Evolutionary conservation across 768 basidiomycete genomes (phyloP), one percentile per base, ranked within the genome.

Genomic region (Auricularia heimuer): DNA sequence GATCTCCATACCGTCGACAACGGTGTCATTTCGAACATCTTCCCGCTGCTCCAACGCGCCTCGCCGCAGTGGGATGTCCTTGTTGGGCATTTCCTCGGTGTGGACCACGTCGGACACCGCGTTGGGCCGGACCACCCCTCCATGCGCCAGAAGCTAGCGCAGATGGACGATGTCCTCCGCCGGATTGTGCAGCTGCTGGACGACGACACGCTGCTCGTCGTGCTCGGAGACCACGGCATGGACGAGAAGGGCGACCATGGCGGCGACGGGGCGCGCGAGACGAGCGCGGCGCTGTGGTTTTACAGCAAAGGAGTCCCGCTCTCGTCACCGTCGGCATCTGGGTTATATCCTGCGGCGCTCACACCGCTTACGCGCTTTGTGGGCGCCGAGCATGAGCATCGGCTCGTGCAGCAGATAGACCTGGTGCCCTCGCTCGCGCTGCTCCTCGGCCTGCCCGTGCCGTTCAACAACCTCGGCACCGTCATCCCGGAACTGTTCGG

Each of bases 211-310:
- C 78, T 99, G 0, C 81, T 99, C 4, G 85, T 99, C 64, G 82
- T 99, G 1, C 79, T 98, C 1, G 97, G 97, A 1, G 96, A 99
- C 72, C 97, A 98, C 70, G 97, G 97, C 0, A 98, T 99, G 97
- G 94, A 98, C 70, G 79, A 83, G 47, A 82, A 89, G 24, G 97
- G 97, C 1, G 95, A 99, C 70, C 96, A 98, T 69, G 97, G 97
- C 0, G 96, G 97, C 1, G 97, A 98, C 70, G 87, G 88, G 0
- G 78, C 79, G 3, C 82, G 89, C 35, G 96, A 99, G 72, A 92
- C 93, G 0, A 88, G 90, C 11, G 80, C 93, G 1, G 94, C 83
- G 0, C 75, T 96, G 44, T 98, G 96, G 96, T 77, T 98, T 54
- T 99, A 97, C 76, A 90, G 89, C 77, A 96, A 95, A 73, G 82